Conservation (phyloP, 352 stramenopile genomes). For the Globisporangium sylvaticum region DNA sequence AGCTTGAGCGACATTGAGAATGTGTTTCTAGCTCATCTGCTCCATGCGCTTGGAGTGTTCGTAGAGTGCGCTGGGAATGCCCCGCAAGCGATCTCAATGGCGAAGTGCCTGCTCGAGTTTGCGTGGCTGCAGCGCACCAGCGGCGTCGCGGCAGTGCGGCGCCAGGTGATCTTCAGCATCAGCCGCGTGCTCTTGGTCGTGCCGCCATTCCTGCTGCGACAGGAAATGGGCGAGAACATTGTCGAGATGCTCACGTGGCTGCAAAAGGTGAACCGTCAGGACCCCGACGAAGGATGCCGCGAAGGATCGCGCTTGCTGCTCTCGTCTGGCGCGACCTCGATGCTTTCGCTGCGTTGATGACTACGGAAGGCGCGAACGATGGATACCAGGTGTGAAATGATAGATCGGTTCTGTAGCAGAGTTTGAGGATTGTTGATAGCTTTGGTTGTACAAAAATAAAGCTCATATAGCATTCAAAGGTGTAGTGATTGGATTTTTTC, state of each 20-base stretch:
- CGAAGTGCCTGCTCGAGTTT: constrained; percentile 67
- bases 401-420: background rate
- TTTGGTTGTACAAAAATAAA: background rate
- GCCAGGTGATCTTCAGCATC: constrained; percentile 69
- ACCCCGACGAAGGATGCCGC: constrained; percentile 66
- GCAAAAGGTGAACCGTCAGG: constrained; percentile 31
- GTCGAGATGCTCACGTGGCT: constrained; percentile 53
- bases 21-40: constrained; percentile 63
- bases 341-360: constrained; percentile 20
- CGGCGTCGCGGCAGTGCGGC: constrained; percentile 46
- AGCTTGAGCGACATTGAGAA: constrained; percentile 52
- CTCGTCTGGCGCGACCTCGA: constrained; percentile 35
- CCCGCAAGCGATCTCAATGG: constrained; percentile 57
- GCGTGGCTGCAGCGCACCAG: constrained; percentile 52
- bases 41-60: constrained; percentile 62
- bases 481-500: background rate
- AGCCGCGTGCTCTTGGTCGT: constrained; percentile 68
- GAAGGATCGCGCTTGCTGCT: constrained; percentile 56
- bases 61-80: constrained; percentile 66
- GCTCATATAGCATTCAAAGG: background rate
- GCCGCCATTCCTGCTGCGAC: constrained; percentile 45
- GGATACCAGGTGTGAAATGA: background rate
- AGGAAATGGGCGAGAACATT: constrained; percentile 48
- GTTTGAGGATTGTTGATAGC: background rate
- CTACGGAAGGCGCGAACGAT: too few species aligned